Conservation (phyloP, 257 asterid species). For the Fraxinus anomala region DNA sequence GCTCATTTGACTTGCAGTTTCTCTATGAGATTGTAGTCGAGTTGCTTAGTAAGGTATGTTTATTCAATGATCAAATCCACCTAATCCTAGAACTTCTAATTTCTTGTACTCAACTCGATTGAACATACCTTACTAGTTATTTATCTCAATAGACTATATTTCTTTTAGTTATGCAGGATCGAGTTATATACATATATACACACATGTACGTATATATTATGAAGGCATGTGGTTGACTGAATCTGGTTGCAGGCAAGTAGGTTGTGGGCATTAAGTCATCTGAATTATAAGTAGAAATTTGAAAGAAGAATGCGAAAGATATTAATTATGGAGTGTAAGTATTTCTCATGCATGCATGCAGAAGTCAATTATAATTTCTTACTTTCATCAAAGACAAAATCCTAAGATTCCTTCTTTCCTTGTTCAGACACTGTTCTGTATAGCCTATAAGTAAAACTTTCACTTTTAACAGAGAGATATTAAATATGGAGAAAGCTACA, state of each 20-base stretch:
- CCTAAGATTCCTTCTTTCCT: constrained; percentile 28
- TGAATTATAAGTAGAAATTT: background rate
- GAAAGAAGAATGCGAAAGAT: background rate
- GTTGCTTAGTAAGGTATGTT: too few species aligned
- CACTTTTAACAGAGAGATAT: constrained; percentile 33
- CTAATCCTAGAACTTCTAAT: background rate
- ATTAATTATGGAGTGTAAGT: background rate
- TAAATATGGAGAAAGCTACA: constrained; percentile 41
- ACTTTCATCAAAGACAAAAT: constrained; percentile 37
- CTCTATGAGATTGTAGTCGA: too few species aligned
- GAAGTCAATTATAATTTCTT: constrained; percentile 16
- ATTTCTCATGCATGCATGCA: constrained; percentile 5
- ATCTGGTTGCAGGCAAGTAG: background rate
- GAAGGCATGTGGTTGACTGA: background rate
- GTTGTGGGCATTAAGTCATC: background rate
- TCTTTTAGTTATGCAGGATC: too few species aligned
- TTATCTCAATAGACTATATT: too few species aligned
- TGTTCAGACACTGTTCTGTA: constrained; percentile 24
- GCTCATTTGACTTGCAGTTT: too few species aligned
- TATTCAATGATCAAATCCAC: background rate
- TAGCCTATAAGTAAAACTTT: constrained; percentile 13
- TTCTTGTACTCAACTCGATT: background rate
- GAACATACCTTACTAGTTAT: too few species aligned
- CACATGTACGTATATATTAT: background rate
- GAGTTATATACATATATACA: background rate